Base-by-base conservation (phyloP, 1,139 yeast genomes). In the Candida mesenterica region DNA sequence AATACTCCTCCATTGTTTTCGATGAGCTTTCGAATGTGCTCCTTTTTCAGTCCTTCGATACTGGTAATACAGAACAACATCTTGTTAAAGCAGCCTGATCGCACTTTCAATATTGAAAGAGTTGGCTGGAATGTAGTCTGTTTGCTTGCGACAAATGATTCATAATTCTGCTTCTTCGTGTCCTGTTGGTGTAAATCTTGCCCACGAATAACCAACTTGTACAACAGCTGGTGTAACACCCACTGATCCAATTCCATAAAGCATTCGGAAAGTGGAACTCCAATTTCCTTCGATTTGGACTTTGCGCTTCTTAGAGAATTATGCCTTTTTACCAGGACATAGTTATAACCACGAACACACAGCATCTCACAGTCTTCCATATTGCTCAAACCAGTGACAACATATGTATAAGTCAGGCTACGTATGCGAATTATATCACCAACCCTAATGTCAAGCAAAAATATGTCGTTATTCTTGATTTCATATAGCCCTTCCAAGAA, bases 261-360 rank as follows among this genome's bases (percentile, higher is more conserved):
- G 22, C 52, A 44, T 9, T 46, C 49, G 25, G 46, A 42, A 8
- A 55, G 39, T 1, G 52, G 47, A 4, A 52, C 43, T 8, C 33
- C 28, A 25, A 37, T 35, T 32, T 52, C 52, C 52, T 25, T 45
- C 30, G 41, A 36, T 22, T 35, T 45, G 15, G 28, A 13, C 10
- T 16, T 36, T 38, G 28, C 35, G 37, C 40, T 43, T 47, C 18
- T 53, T 39, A n/a, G n/a, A n/a, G n/a, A n/a, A n/a, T n/a, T n/a
- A n/a, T n/a, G n/a, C 31, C 58, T 59, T 37, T 52, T 57, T 5
- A 72, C 53, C 42, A 63, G 52, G 2, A 77, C 69, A 3, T 65
- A 53, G 50, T 79, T 79, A 49, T 63, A 81, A 0, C 88, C 88
- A 46, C 87, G 57, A 37, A 79, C 62, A 48, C 87, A 80, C 28